These are phyloP conservation scores for Mortierella polycephala DNA, from an alignment of 371 early-diverging fungal genomes.

Conservation along the genomic window DNA sequence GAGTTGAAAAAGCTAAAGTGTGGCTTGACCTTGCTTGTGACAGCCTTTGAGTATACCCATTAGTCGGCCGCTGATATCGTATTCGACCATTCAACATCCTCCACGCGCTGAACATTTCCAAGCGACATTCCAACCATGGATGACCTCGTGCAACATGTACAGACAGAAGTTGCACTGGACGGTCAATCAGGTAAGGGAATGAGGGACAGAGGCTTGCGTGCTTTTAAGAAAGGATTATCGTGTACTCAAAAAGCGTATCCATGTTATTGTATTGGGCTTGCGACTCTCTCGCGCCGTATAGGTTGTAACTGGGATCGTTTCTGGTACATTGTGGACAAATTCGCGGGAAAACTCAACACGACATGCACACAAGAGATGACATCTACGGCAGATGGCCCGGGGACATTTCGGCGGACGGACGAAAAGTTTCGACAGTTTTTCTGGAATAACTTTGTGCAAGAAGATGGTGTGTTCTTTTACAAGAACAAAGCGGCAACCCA, in stretches of 20 bases:
- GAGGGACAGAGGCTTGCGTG: too few species aligned
- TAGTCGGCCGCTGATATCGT: too few species aligned
- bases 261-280: neutral
- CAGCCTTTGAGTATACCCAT: too few species aligned
- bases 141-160: slow-evolving; percentile 42
- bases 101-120: too few species aligned
- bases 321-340: slow-evolving; percentile 46
- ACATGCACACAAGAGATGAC: neutral
- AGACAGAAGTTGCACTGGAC: slow-evolving; percentile 44
- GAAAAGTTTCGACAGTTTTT: slow-evolving; percentile 42
- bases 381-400: neutral
- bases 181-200: slow-evolving; percentile 38
- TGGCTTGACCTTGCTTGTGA: too few species aligned
- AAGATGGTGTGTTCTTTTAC: slow-evolving; percentile 30
- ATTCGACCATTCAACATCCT: neutral
- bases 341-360: neutral
- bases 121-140: slow-evolving; percentile 22
- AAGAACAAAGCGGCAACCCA: neutral
- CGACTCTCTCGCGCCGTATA: neutral
- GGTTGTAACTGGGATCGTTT: slow-evolving; percentile 47
- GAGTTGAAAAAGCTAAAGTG: too few species aligned
- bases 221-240: too few species aligned
- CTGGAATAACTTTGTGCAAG: slow-evolving; percentile 45
- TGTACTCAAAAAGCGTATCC: neutral
- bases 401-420: slow-evolving; percentile 13